These are phyloP conservation scores for Blastocystis sp. DNA, from an alignment of 352 stramenopile genomes.

Conservation along the genomic window DNA sequence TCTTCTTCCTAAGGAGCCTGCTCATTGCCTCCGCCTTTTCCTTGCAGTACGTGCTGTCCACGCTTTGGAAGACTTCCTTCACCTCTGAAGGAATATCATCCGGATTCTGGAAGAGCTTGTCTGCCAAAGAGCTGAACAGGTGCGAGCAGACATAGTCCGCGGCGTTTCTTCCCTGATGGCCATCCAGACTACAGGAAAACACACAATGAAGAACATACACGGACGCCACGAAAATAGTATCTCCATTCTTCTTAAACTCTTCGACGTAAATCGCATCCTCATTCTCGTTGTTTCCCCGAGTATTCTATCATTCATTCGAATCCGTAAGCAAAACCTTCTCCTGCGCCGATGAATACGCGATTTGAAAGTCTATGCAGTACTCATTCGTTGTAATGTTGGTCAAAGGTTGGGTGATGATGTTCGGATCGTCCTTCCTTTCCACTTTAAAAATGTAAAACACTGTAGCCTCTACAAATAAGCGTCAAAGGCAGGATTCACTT, in stretches of 20 bases:
- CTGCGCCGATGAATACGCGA: constrained; percentile 29
- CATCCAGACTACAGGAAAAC: constrained; percentile 32
- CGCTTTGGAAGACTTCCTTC: constrained; percentile 20
- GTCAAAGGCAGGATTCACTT: neutral
- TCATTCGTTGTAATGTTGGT: constrained; percentile 39
- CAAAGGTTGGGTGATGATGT: constrained; percentile 14
- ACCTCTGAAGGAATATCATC: constrained; percentile 43
- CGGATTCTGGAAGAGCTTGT: constrained; percentile 36
- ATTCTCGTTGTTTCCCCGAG: constrained; percentile 5
- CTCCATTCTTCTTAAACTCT: neutral
- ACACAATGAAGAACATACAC: neutral
- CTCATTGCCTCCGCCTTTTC: constrained; percentile 21
- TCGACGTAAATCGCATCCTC: constrained; percentile 51
- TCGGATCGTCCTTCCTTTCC: constrained; percentile 43
- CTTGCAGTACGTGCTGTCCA: constrained; percentile 51
- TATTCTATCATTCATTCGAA: constrained; percentile 39
- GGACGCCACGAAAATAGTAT: constrained; percentile 43
- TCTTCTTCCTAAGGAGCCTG: constrained; percentile 4
- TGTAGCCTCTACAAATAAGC: constrained; percentile 26
- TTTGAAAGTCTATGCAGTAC: constrained; percentile 49
- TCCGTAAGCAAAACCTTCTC: neutral
- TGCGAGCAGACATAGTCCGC: constrained; percentile 20
- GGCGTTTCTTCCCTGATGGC: constrained; percentile 46
- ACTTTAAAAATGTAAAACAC: constrained; percentile 55
- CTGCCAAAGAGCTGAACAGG: constrained; percentile 20